A percentile compares a stretch with the other conserved stretches of the same genome.
These are phyloP conservation scores for Phlyctochytrium arcticum DNA, from an alignment of 192 early-diverging fungal genomes.

Conservation along the genomic window DNA sequence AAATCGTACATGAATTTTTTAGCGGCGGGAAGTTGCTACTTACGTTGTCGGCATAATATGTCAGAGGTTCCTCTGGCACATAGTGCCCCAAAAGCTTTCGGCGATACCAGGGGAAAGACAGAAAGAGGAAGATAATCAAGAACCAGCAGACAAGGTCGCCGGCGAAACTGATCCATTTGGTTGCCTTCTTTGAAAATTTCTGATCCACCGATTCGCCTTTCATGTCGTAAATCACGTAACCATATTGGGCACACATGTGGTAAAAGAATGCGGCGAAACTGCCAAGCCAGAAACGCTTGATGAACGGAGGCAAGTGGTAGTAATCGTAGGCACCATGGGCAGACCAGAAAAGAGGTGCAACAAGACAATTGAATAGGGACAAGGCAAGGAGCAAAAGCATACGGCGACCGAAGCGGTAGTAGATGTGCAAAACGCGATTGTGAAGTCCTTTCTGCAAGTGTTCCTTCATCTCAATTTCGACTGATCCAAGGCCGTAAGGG, in stretches of 20 bases:
- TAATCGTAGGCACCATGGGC: constrained; percentile 14
- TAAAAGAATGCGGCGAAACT: constrained; percentile 22
- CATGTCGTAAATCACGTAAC: constrained; percentile 23
- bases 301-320: constrained; percentile 20
- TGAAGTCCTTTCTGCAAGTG: constrained; percentile 23
- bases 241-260: constrained; percentile 27
- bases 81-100: not conserved
- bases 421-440: constrained; percentile 16
- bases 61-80: not conserved
- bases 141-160: constrained; percentile 13
- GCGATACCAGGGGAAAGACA: constrained; percentile 14
- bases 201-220: not conserved
- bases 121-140: constrained; percentile 8
- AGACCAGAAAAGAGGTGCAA: constrained; percentile 22
- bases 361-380: constrained; percentile 8
- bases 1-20: not conserved
- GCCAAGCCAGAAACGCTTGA: constrained; percentile 26
- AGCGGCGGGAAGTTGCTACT: not conserved
- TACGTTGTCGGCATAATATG: constrained; percentile 20
- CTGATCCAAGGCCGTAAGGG: constrained; percentile 18
- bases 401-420: constrained; percentile 28
- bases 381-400: constrained; percentile 16
- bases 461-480: constrained; percentile 11
- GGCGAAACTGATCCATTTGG: constrained; percentile 15
- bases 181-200: constrained; percentile 3